Conservation (phyloP, 2,329 filamentous ascomycete species). For the Cladorrhinum sp. region DNA sequence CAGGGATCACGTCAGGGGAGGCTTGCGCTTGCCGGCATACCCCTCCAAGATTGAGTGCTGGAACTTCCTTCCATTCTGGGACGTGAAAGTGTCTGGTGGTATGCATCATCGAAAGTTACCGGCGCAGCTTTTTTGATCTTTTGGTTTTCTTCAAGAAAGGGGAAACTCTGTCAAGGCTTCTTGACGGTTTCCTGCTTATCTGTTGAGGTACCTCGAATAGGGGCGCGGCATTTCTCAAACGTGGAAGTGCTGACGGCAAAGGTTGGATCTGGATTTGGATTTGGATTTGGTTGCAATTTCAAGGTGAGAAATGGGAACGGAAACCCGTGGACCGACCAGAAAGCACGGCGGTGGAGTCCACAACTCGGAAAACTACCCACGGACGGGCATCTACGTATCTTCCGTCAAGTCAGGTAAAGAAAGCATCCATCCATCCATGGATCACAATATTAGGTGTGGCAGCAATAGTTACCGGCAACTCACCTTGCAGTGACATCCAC, state of each 20-base stretch:
- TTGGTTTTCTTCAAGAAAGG: background rate
- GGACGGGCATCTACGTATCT: too few species aligned
- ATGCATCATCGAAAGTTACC: too few species aligned
- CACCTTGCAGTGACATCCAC: background rate
- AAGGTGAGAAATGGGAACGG: background rate
- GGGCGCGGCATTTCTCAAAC: background rate
- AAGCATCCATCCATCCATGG: too few species aligned
- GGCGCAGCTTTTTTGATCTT: background rate
- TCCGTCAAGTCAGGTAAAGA: background rate
- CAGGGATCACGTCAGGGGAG: constrained; percentile 8
- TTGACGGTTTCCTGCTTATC: background rate
- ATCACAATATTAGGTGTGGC: background rate
- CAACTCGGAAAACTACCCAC: background rate
- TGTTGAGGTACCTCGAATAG: background rate
- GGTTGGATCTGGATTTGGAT: background rate
- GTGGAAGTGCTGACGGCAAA: background rate
- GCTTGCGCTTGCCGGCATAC: constrained; percentile 9
- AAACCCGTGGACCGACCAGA: background rate
- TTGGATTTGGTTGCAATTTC: background rate
- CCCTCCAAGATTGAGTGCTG: constrained; percentile 5
- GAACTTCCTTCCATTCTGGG: constrained; percentile 15
- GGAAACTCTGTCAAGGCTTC: background rate
- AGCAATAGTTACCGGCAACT: background rate
- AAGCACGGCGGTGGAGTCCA: background rate
- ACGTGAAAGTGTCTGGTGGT: too few species aligned